Evolutionary conservation across 441 rosid species (phyloP).

Genomic region (Pelargonium australe): DNA sequence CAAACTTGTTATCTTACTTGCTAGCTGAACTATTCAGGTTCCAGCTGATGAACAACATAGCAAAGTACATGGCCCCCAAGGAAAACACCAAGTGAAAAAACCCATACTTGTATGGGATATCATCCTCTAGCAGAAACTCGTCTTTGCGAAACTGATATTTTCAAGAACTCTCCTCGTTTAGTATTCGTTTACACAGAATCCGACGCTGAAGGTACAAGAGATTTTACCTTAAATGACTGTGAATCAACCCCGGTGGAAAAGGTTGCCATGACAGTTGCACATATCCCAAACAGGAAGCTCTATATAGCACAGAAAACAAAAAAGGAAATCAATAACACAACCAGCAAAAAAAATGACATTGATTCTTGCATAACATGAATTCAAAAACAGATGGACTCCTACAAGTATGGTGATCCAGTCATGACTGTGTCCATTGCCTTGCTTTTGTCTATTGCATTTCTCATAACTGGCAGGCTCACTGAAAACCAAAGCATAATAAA

Average conservation of each 20-base stretch:
- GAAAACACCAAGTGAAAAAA: constrained; percentile 80
- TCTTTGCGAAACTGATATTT: constrained; percentile 52
- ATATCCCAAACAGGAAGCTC: constrained; percentile 79
- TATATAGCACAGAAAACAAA: constrained; percentile 16
- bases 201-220: neutral
- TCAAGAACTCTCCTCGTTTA: neutral
- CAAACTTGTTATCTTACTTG: constrained; percentile 32
- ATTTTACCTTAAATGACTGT: constrained; percentile 63
- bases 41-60: constrained; percentile 89
- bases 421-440: constrained; percentile 27
- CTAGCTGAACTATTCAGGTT: constrained; percentile 52
- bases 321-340: neutral
- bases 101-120: constrained; percentile 64
- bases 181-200: neutral
- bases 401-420: constrained; percentile 75
- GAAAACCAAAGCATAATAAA: constrained; percentile 15
- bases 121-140: constrained; percentile 43
- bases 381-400: constrained; percentile 13
- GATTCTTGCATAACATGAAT: neutral
- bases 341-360: neutral
- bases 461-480: constrained; percentile 58
- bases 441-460: constrained; percentile 43
- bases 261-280: constrained; percentile 80
- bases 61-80: constrained; percentile 86
- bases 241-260: constrained; percentile 93